A percentile compares a stretch with the other conserved stretches of the same genome.
Evolutionary conservation across 768 basidiomycete species (phyloP).

Genomic region (Hydnum rufescens): DNA sequence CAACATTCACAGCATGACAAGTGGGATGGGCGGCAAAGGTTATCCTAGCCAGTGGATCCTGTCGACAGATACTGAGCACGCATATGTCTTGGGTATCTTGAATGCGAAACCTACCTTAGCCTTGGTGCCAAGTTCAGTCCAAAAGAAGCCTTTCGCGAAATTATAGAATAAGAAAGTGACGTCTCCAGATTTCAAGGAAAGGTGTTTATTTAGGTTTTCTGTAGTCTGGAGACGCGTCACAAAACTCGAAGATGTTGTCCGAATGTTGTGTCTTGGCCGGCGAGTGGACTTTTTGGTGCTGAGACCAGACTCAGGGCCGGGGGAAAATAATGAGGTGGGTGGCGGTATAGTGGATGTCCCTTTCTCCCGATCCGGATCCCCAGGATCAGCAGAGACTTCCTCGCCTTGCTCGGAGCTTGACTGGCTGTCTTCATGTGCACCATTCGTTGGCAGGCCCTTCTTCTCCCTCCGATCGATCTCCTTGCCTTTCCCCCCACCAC

Average conservation of each 20-base stretch:
- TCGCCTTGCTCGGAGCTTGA: constrained; percentile 70
- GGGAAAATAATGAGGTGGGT: constrained; percentile 42
- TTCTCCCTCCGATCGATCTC: constrained; percentile 21
- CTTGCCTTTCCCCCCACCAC: constrained; percentile 26
- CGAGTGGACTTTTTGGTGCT: constrained; percentile 45
- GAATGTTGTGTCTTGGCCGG: constrained; percentile 78
- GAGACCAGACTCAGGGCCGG: constrained; percentile 21
- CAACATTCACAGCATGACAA: constrained; percentile 69
- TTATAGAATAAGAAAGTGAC: constrained; percentile 77
- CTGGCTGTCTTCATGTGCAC: constrained; percentile 46
- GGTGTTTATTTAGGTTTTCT: constrained; percentile 51
- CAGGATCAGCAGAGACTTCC: constrained; percentile 12
- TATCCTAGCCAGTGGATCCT: constrained; percentile 78
- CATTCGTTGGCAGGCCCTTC: constrained; percentile 13
- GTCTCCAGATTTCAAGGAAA: constrained; percentile 70
- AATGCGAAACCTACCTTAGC: constrained; percentile 36
- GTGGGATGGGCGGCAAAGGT: constrained; percentile 77
- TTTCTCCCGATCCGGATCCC: neutral
- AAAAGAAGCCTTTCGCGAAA: constrained; percentile 59
- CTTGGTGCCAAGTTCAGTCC: constrained; percentile 74
- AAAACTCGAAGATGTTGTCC: constrained; percentile 82
- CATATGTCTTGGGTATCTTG: neutral
- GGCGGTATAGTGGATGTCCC: neutral
- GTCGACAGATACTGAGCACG: neutral
- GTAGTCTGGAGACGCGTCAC: constrained; percentile 67